phyloP scores from a whole-genome alignment of 371 early-diverging fungal species.

The Coemansia sp. region DNA sequence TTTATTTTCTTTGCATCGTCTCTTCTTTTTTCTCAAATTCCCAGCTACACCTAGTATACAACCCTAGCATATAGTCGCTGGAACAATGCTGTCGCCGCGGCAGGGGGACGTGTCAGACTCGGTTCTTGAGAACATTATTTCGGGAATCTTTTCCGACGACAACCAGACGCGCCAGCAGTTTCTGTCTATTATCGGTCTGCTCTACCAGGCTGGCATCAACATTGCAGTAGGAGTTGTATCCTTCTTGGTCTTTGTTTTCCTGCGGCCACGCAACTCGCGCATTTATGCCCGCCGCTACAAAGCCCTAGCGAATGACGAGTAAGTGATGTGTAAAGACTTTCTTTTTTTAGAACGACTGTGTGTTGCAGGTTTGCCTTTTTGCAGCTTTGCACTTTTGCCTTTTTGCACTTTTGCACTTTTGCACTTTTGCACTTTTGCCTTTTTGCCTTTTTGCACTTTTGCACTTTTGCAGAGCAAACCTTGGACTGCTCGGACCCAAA shows the following conservation, averaged over 20 bases:
- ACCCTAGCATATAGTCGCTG: conserved; percentile 2
- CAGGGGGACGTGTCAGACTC: conserved; percentile 11
- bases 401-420: too few species aligned
- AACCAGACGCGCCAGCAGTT: conserved; percentile 39
- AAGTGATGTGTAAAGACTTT: conserved; percentile 9
- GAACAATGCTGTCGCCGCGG: conserved; percentile 9
- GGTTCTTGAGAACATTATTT: conserved; percentile 38
- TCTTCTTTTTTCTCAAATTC: conserved; percentile 1
- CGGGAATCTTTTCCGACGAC: conserved; percentile 48
- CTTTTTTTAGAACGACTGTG: conserved; percentile 4
- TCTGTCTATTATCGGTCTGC: conserved; percentile 49
- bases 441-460: too few species aligned
- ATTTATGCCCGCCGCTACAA: conserved; percentile 50
- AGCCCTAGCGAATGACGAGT: conserved; percentile 46
- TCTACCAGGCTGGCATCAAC: conserved; percentile 52
- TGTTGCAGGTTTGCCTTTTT: too few species aligned
- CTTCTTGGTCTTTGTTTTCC: conserved; percentile 44
- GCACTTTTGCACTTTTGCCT: too few species aligned
- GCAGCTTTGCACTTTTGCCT: too few species aligned
- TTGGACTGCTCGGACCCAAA: too few species aligned
- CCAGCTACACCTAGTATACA: not conserved
- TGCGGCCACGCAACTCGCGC: conserved; percentile 51
- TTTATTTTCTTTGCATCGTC: conserved; percentile 4
- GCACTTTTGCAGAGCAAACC: too few species aligned
- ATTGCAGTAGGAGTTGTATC: conserved; percentile 45